phyloP scores from a whole-genome alignment of 441 rosid genomes.

The Adansonia madagascariensis region DNA sequence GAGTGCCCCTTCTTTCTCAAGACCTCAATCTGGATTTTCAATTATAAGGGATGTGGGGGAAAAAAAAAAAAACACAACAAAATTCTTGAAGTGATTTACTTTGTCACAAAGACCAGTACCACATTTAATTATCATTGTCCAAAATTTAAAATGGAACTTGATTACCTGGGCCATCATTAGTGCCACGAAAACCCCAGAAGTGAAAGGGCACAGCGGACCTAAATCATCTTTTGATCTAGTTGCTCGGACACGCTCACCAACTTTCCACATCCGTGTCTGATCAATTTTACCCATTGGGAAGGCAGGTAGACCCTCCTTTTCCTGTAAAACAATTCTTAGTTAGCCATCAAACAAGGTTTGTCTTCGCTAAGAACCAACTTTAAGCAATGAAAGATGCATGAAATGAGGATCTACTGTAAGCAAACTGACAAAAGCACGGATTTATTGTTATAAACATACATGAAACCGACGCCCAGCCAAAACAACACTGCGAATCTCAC shows the following conservation, averaged over 20 bases:
- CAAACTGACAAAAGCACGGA: not conserved
- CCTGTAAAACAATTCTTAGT: constrained; percentile 38
- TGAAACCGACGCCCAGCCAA: constrained; percentile 71
- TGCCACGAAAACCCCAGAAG: constrained; percentile 72
- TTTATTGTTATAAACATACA: constrained; percentile 36
- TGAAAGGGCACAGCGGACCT: constrained; percentile 59
- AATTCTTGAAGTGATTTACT: not conserved
- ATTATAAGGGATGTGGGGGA: not conserved
- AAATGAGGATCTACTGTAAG: not conserved
- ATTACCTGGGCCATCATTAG: constrained; percentile 80
- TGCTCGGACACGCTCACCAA: constrained; percentile 64
- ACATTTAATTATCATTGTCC: not conserved
- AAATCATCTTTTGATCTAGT: constrained; percentile 56
- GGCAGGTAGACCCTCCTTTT: constrained; percentile 72
- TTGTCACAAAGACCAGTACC: not conserved
- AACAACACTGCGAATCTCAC: constrained; percentile 73
- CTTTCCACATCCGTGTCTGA: constrained; percentile 81
- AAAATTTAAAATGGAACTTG: not conserved
- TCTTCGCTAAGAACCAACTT: not conserved
- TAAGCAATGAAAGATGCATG: not conserved
- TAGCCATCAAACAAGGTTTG: constrained; percentile 4
- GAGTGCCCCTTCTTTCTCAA: constrained; percentile 80
- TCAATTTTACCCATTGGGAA: constrained; percentile 83
- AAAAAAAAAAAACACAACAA: not conserved
- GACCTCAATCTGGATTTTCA: constrained; percentile 54